Percentiles rank a stretch among this genome's conserved stretches.
These are phyloP conservation scores for Dryas integrifolia DNA, from an alignment of 331 rosid genomes.

Conservation along the genomic window DNA sequence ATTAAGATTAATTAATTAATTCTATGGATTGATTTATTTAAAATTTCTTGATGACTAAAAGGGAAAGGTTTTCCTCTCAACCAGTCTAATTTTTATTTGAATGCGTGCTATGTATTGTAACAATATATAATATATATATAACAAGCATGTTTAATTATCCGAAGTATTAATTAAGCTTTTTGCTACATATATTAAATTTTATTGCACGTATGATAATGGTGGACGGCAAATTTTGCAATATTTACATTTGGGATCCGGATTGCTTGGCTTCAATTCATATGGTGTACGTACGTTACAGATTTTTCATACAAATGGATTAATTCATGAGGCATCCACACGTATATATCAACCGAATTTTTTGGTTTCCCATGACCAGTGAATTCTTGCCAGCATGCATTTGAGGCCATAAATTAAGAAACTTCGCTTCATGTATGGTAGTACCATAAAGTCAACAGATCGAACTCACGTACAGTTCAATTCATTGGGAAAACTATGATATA, in stretches of 20 bases:
- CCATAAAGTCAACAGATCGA: neutral
- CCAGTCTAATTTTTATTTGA: too few species aligned
- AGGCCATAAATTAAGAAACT: neutral
- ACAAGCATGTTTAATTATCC: too few species aligned
- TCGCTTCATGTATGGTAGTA: neutral
- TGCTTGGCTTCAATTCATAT: slow-evolving; percentile 14
- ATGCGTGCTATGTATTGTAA: too few species aligned
- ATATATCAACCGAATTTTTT: neutral
- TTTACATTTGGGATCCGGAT: slow-evolving; percentile 20
- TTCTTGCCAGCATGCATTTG: neutral
- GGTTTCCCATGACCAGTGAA: neutral
- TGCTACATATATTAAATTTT: too few species aligned
- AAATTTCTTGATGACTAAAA: too few species aligned
- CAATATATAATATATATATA: too few species aligned
- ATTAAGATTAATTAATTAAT: too few species aligned
- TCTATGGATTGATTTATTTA: too few species aligned
- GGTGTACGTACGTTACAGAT: neutral
- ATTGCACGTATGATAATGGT: too few species aligned
- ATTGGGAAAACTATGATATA: neutral
- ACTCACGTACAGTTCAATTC: neutral
- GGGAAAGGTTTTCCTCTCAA: too few species aligned
- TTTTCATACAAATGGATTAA: neutral
- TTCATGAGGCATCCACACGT: neutral
- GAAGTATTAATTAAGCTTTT: too few species aligned
- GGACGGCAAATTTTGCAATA: neutral